Base-by-base conservation (phyloP, 495 filamentous ascomycete species). In the Parathielavia appendiculata region DNA sequence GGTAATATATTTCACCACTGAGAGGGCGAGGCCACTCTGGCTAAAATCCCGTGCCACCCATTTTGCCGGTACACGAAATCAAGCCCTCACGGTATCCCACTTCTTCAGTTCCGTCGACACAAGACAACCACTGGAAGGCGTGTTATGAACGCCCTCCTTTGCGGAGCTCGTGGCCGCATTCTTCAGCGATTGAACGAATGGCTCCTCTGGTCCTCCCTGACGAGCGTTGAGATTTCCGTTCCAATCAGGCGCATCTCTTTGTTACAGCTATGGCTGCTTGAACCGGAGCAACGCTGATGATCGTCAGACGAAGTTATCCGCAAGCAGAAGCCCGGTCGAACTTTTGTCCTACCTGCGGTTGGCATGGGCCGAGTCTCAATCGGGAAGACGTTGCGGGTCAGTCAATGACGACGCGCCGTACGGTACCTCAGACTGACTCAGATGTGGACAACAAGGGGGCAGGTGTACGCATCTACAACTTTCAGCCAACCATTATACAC, bases 1-100 rank as follows among this genome's bases (percentile, higher is more conserved):
- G 53, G 48, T 54, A 72, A 70, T 72, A 60, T 71, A 72, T 65
- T 57, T 63, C 61, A 59, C 60, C 63, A 63, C 52, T 61, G 44
- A 66, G 56, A 56, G 46, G 43, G 53, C 32, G 65, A 54, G 53
- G 53, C 22, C 68, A 70, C 68, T 71, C 61, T 71, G 69, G 69
- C 63, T 72, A 72, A 72, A 72, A 62, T 57, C 59, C 39, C 60
- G 35, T 54, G 53, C 63, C 43, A 20, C 52, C 54, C 26, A 58
- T 72, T 70, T 67, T 72, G 63, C 68, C 69, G 66, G 56, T 51
- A 55, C 57, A 59, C 58, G 51, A 57, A 64, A 63, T 59, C 59
- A 65, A 62, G 52, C 48, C 20, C 34, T 34, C 59, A 39, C 63
- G 46, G 41, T 51, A 12, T 34, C 47, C 56, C 60, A 56, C 32